Percentiles rank a stretch among this genome's conserved stretches.
These are phyloP conservation scores for Epichloe aotearoae DNA, from an alignment of 2,329 filamentous ascomycete genomes.

Conservation along the genomic window DNA sequence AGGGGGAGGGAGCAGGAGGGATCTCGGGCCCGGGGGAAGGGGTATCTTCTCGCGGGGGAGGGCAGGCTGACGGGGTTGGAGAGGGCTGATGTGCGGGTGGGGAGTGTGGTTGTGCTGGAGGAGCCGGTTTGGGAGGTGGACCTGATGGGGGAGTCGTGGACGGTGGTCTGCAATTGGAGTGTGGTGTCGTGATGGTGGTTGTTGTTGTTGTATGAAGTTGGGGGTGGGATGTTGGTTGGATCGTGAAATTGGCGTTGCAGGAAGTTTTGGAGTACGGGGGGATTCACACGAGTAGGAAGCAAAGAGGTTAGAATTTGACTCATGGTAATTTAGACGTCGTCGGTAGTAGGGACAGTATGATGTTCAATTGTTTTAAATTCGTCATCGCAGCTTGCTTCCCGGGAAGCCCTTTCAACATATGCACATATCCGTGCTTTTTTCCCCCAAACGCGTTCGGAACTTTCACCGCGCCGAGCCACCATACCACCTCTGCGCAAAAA, in stretches of 20 bases:
- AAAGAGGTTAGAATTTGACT: too few species aligned
- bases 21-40: background rate
- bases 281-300: too few species aligned
- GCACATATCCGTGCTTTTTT: background rate
- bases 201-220: too few species aligned
- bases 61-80: conserved; percentile 24
- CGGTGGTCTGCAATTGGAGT: conserved; percentile 26
- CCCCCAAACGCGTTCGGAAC: background rate
- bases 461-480: background rate
- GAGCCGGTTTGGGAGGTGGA: conserved; percentile 26
- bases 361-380: background rate
- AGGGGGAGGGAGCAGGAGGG: conserved; percentile 6
- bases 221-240: too few species aligned
- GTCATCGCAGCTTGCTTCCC: background rate
- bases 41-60: conserved; percentile 24
- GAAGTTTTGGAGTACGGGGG: too few species aligned
- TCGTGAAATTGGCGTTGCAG: too few species aligned
- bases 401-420: background rate
- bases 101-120: conserved; percentile 20
- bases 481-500: background rate
- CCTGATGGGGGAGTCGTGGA: conserved; percentile 22
- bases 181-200: background rate
- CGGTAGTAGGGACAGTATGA: too few species aligned
- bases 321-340: too few species aligned
- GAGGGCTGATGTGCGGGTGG: conserved; percentile 14